These are phyloP conservation scores for barley (Hordeum vulgare) DNA, from an alignment of 176 grass and related monocot species.

Conservation along the genomic window DNA sequence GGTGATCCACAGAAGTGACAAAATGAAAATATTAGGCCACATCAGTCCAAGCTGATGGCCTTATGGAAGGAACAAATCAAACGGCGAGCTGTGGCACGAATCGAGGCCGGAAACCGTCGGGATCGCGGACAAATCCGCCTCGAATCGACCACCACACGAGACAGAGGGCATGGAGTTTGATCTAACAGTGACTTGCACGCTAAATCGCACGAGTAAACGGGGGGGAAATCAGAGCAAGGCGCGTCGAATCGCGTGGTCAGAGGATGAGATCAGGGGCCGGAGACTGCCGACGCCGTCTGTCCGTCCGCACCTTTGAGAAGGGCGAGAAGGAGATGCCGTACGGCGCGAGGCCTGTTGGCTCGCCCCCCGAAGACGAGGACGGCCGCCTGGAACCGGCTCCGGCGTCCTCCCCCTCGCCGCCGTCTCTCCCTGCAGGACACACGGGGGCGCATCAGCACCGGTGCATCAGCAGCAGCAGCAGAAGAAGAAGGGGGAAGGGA, in stretches of 20 bases:
- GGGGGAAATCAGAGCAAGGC: background rate
- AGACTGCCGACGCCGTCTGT: background rate
- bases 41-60: background rate
- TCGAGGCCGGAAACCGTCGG: background rate
- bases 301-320: constrained; percentile 64
- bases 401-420: constrained; percentile 25
- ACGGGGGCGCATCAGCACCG: background rate
- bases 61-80: background rate
- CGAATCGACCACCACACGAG: background rate
- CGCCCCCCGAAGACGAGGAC: background rate
- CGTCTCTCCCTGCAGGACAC: constrained; percentile 25
- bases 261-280: background rate
- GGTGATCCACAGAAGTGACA: no score
- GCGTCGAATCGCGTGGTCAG: background rate
- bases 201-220: background rate
- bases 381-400: background rate
- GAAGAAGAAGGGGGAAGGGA: background rate
- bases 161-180: background rate
- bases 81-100: background rate
- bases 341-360: constrained; percentile 39
- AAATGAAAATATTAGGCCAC: no score
- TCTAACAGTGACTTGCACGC: background rate
- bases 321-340: constrained; percentile 46
- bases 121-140: background rate
- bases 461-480: background rate